Base-by-base conservation (phyloP, 352 stramenopile species). In the Pythium aphanidermatum region DNA sequence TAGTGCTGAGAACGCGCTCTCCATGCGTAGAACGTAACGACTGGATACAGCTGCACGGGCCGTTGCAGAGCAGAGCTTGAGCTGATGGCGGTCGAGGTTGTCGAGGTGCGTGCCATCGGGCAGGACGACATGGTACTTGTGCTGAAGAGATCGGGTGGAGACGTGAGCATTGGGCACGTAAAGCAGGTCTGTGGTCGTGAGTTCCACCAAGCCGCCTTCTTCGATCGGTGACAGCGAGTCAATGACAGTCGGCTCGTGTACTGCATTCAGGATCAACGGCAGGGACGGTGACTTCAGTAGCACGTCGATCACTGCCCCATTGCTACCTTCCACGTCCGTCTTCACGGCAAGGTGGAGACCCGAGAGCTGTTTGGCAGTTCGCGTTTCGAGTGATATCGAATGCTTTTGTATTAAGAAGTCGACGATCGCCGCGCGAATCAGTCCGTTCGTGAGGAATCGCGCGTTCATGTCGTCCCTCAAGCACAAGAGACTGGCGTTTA, bases 71-170 rank as follows among this genome's bases (percentile, higher is more conserved):
- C 13, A 35, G 7, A 34, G 17, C 8, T 68, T 52, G 8, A 87
- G 51, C 23, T 73, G 49, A 11, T 72, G 51, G 13, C 75, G 70
- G 1, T 55, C 9, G n/a, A 87, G 49, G 3, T 54, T 16, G 2
- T 59, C 51, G 0, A 79, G n/a, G 24, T 82, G 74, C 2, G 46
- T 40, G 5, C 74, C 75, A n/a, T 77, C 59, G 0, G 54, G 46
- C 14, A 85, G 43, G 23, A 85, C 66, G 37, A 87, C 48, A 24
- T 81, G 68, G 36, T 89, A 89, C 41, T 68, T 74, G 7, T 61
- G 52, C 26, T 66, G 47, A 4, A 67, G 46, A 9, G 66, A 73
- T 31, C 74, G 61, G 23, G 60, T 60, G 12, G 74, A 83, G 4
- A 80, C 62, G 32, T 57, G 74, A 10, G 64, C 70, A 14, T 67